These are phyloP conservation scores for Elongisporangium undulatum DNA, from an alignment of 352 stramenopile genomes.

Conservation along the genomic window DNA sequence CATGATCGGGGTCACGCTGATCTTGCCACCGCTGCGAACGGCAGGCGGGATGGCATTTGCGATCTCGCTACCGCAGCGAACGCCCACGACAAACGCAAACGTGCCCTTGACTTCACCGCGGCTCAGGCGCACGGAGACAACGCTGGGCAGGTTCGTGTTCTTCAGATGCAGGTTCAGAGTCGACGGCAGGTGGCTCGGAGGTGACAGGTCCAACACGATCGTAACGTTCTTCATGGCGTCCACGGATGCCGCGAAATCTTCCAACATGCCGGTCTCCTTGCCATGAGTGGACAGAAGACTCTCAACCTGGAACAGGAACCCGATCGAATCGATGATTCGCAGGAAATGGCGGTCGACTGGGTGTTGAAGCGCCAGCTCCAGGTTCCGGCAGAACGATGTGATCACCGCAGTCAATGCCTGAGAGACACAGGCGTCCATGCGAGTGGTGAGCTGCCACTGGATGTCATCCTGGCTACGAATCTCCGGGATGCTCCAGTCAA, in stretches of 20 bases:
- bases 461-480: conserved; percentile 53
- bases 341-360: conserved; percentile 52
- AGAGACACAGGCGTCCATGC: conserved; percentile 75
- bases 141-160: conserved; percentile 58
- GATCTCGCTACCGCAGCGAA: conserved; percentile 44
- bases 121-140: conserved; percentile 68
- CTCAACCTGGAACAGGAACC: conserved; percentile 88
- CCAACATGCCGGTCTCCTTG: conserved; percentile 95
- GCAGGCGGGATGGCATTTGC: conserved; percentile 34
- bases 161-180: conserved; percentile 80
- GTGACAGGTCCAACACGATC: conserved; percentile 65
- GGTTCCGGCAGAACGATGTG: conserved; percentile 63
- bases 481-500: conserved; percentile 57
- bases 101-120: conserved; percentile 36
- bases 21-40: conserved; percentile 41
- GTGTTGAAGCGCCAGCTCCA: conserved; percentile 70
- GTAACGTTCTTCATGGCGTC: conserved; percentile 69
- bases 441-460: conserved; percentile 71
- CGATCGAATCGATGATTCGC: conserved; percentile 54
- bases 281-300: conserved; percentile 92
- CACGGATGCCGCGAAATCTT: conserved; percentile 81
- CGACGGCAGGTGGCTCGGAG: conserved; percentile 49
- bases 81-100: conserved; percentile 53
- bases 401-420: conserved; percentile 73
- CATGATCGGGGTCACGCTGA: conserved; percentile 57